These are phyloP conservation scores for Tolypocladium sp. DNA, from an alignment of 2,329 filamentous ascomycete genomes.

Conservation along the genomic window DNA sequence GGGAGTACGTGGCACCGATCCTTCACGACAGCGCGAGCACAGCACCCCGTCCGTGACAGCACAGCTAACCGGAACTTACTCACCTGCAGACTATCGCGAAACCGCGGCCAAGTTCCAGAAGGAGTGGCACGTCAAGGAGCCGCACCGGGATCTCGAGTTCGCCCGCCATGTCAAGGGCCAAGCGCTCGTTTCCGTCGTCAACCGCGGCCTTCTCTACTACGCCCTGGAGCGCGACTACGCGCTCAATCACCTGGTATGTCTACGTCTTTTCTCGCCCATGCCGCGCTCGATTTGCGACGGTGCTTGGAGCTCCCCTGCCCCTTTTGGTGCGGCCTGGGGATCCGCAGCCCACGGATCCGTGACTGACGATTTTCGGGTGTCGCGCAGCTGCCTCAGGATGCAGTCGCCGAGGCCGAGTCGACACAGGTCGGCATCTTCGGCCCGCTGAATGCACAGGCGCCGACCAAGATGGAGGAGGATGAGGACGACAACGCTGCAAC, in stretches of 20 bases:
- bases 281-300: background rate
- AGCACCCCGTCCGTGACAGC: background rate
- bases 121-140: constrained; percentile 56
- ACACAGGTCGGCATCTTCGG: constrained; percentile 48
- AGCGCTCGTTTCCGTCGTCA: constrained; percentile 53
- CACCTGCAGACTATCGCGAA: constrained; percentile 52
- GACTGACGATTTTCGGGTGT: background rate
- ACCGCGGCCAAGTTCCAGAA: constrained; percentile 60
- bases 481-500: constrained; percentile 23
- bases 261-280: constrained; percentile 1
- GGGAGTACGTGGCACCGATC: constrained; percentile 41
- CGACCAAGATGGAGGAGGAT: constrained; percentile 27
- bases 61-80: constrained; percentile 14
- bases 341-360: constrained; percentile 1
- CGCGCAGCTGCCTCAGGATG: constrained; percentile 40
- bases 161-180: constrained; percentile 56
- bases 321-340: background rate
- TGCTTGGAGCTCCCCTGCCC: background rate
- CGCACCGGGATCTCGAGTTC: constrained; percentile 54
- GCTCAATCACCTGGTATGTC: constrained; percentile 36
- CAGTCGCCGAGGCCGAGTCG: constrained; percentile 34
- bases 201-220: constrained; percentile 54
- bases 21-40: background rate
- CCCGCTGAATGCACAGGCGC: constrained; percentile 38
- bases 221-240: constrained; percentile 48